Percentiles rank a stretch among this genome's conserved stretches.
These are phyloP conservation scores for Tephrocybe sp. DNA, from an alignment of 768 basidiomycete genomes.

Conservation along the genomic window DNA sequence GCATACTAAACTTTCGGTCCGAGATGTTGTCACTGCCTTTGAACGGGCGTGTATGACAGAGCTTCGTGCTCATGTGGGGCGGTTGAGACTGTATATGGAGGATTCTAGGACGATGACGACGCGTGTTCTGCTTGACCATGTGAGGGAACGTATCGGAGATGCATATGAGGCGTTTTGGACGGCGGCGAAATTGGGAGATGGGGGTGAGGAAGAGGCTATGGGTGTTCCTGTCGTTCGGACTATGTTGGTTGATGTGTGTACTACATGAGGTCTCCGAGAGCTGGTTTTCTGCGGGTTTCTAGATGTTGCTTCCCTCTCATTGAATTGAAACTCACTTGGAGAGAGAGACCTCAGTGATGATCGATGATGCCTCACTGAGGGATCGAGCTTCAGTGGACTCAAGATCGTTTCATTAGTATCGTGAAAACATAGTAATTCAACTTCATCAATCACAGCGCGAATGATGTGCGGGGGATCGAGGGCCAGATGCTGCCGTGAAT, in stretches of 20 bases:
- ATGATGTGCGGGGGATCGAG: too few species aligned
- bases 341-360: too few species aligned
- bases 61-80: constrained; percentile 49
- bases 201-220: constrained; percentile 1
- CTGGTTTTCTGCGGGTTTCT: too few species aligned
- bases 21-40: constrained; percentile 51
- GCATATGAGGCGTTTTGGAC: constrained; percentile 75
- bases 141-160: constrained; percentile 71
- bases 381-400: too few species aligned
- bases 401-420: too few species aligned
- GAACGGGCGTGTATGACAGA: constrained; percentile 51
- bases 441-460: too few species aligned
- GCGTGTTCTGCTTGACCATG: constrained; percentile 71
- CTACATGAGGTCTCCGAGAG: too few species aligned
- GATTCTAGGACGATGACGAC: constrained; percentile 82
- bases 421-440: too few species aligned
- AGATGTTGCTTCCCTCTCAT: too few species aligned
- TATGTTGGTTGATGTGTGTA: constrained; percentile 11
- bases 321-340: too few species aligned
- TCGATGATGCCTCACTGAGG: too few species aligned
- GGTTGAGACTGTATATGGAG: constrained; percentile 75
- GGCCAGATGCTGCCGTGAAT: too few species aligned
- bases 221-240: constrained; percentile 7
- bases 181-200: constrained; percentile 33
- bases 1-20: constrained; percentile 45